A percentile compares a stretch with the other conserved stretches of the same genome.
phyloP scores from a whole-genome alignment of 2,329 filamentous ascomycete species.

The Pseudogymnoascus sp. region DNA sequence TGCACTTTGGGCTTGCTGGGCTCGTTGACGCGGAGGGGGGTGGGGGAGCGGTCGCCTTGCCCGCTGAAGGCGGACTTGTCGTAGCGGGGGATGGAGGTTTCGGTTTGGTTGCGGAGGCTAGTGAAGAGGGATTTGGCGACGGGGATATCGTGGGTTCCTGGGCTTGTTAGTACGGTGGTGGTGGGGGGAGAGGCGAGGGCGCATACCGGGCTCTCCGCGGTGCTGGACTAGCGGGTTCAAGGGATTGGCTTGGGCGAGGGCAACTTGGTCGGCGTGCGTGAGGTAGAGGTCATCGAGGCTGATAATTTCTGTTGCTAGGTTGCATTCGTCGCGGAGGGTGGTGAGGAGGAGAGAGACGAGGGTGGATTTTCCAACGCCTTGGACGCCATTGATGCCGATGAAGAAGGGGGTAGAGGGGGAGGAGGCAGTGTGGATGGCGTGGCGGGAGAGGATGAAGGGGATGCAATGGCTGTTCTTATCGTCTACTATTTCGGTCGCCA shows the following conservation, averaged over 20 bases:
- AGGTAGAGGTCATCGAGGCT: conserved; percentile 68
- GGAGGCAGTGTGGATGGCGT: conserved; percentile 42
- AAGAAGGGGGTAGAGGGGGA: conserved; percentile 56
- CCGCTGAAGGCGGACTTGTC: conserved; percentile 60
- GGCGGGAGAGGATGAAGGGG: conserved; percentile 62
- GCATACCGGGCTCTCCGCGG: conserved; percentile 53
- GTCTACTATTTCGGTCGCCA: conserved; percentile 52
- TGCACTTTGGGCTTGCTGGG: conserved; percentile 24
- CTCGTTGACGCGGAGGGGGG: conserved; percentile 43
- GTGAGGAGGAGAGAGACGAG: conserved; percentile 60
- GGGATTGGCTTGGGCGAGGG: conserved; percentile 45
- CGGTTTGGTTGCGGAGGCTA: conserved; percentile 39
- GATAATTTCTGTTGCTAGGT: conserved; percentile 48
- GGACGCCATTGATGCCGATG: conserved; percentile 82
- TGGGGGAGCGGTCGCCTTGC: conserved; percentile 53
- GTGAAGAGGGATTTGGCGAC: conserved; percentile 49
- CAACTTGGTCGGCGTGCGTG: conserved; percentile 47
- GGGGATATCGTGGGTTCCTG: conserved; percentile 54
- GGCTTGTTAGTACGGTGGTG: background rate
- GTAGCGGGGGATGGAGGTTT: conserved; percentile 53
- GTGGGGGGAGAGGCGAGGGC: background rate
- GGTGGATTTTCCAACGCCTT: conserved; percentile 89
- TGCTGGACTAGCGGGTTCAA: conserved; percentile 57
- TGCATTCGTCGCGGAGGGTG: conserved; percentile 45
- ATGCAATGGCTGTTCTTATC: conserved; percentile 74